Evolutionary conservation across 768 basidiomycete species (phyloP).

Genomic region (Suillus decipiens): DNA sequence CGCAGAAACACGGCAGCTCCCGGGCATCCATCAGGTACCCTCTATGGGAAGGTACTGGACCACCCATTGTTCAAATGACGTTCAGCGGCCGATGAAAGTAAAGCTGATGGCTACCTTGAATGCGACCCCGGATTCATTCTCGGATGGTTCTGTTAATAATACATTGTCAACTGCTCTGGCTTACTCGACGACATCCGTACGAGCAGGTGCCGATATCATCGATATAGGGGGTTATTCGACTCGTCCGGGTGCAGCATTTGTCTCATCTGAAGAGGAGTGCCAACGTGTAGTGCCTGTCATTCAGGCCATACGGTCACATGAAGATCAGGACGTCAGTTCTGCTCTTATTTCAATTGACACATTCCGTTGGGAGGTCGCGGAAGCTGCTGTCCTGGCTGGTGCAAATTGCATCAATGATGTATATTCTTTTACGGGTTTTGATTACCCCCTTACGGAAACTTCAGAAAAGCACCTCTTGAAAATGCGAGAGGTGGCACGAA

Average conservation of each 20-base stretch:
- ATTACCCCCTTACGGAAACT: constrained; percentile 38
- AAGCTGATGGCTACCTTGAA: constrained; percentile 93
- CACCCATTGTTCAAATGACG: constrained; percentile 21
- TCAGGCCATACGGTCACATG: constrained; percentile 48
- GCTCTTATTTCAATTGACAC: constrained; percentile 30
- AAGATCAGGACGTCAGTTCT: constrained; percentile 14
- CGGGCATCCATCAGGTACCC: constrained; percentile 17
- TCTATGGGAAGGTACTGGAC: constrained; percentile 27
- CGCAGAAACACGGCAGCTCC: constrained; percentile 14
- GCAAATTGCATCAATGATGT: constrained; percentile 97
- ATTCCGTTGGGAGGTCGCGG: constrained; percentile 77
- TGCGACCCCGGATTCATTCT: constrained; percentile 94
- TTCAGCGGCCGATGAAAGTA: constrained; percentile 41
- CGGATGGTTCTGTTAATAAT: constrained; percentile 72
- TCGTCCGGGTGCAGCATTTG: constrained; percentile 72
- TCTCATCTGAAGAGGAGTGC: constrained; percentile 70
- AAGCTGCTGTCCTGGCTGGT: constrained; percentile 73
- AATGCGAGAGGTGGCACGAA: constrained; percentile 69
- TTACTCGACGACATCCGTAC: constrained; percentile 51
- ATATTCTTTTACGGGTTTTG: constrained; percentile 71
- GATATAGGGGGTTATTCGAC: constrained; percentile 97
- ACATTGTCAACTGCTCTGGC: constrained; percentile 53
- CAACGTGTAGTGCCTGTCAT: constrained; percentile 74
- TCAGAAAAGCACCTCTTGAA: constrained; percentile 44
- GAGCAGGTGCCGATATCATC: constrained; percentile 70